Evolutionary conservation across 192 early-diverging fungal genomes (phyloP), one percentile per base, ranked within the genome.

Genomic region (Pilobolus umbonatus): DNA sequence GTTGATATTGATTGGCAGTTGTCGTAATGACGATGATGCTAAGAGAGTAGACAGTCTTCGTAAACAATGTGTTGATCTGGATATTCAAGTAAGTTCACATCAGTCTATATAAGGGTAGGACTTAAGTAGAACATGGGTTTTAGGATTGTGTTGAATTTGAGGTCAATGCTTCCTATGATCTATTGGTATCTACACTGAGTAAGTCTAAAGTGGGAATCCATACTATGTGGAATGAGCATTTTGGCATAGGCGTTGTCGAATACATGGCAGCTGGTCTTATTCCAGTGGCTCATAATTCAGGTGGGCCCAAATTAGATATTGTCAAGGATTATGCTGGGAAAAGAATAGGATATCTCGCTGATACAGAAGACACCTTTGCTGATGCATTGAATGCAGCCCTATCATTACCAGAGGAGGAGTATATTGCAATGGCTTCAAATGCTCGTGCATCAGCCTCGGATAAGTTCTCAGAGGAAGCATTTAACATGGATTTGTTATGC

Each of bases 141-240:
- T 38, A 88, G 68, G 80, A 92, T 15, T 78, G 84, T 66, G 87
- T 96, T 0, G 65, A 72, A 22, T 86, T 99, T 61, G 72, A 89
- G 10, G 70, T 87, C 19, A 99, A 99, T 72, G 93, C 88, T 5
- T 57, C 86, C 0, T 96, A 88, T 72, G 51, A 68, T 24, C 75
- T 76, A 14, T 76, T 99, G 3, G 69, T 78, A 29, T 62, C 65
- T 0, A 84, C 86, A 75, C 67, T 97, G 3, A 60, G 74, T 17
- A 60, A 53, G 14, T 77, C 84, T 26, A 76, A 79, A 46, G 69
- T 99, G 47, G 97, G 95, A 4, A 43, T 99, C 12, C 95, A 98
- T 67, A 92, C 95, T 12, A 99, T 99, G 97, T 79, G 80, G 63
- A 89, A 99, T 63, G 97, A 99, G 69, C 97, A 99, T 65, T 99